Evolutionary conservation across 768 basidiomycete genomes (phyloP).

Genomic region (Trametes villosa): DNA sequence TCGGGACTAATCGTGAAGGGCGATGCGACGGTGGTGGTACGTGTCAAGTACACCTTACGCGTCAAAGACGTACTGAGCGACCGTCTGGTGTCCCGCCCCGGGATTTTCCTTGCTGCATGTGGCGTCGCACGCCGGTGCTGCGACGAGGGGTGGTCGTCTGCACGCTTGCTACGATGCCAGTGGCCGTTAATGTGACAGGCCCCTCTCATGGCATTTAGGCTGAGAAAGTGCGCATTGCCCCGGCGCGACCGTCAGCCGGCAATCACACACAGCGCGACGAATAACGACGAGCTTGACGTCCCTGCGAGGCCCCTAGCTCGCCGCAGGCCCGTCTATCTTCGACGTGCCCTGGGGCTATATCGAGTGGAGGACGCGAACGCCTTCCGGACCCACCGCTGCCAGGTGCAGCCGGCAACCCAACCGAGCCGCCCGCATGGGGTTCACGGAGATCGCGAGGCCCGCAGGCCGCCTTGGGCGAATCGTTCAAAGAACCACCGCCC

Average conservation of each 20-base stretch:
- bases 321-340: not conserved
- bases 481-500: not conserved
- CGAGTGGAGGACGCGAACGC: not conserved
- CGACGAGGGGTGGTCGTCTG: not conserved
- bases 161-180: not conserved
- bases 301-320: not conserved
- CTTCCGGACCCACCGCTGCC: not conserved
- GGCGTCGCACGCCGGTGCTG: not conserved
- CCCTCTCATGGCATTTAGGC: conserved; percentile 3
- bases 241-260: conserved; percentile 12
- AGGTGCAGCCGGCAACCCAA: conserved; percentile 1
- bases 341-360: no score
- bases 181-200: not conserved
- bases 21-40: not conserved
- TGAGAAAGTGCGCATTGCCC: conserved; percentile 16
- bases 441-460: conserved; percentile 2
- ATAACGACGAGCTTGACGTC: not conserved
- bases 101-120: not conserved
- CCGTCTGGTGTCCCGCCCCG: not conserved
- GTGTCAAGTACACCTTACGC: conserved; percentile 4
- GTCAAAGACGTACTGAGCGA: not conserved
- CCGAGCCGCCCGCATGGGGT: not conserved
- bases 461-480: not conserved
- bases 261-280: conserved; percentile 6
- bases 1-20: not conserved